Evolutionary conservation across 1,284 basidiomycete species (phyloP), one percentile per base, ranked within the genome.

Genomic region (Ganoderma sinense): DNA sequence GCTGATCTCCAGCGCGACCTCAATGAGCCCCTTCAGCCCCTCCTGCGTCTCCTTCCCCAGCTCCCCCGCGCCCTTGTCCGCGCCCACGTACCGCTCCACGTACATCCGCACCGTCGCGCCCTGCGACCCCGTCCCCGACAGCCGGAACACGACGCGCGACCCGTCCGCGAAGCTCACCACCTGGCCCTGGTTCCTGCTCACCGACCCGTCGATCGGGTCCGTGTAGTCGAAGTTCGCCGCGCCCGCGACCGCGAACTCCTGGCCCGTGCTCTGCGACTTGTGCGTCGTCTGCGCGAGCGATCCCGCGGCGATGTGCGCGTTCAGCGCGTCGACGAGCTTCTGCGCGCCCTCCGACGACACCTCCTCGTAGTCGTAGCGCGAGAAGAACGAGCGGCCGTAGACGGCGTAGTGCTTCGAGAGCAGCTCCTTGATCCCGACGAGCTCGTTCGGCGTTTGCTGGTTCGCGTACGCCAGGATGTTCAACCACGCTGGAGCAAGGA

Each of bases 301-400:
- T 11, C 88, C 84, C 13, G 87, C 84, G 69, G 87, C 83, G 81
- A 98, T 93, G 64, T 90, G 87, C 26, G 86, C 80, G 79, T 97
- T 91, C 76, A 99, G 85, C 76, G 91, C 86, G 62, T 87, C 88
- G 80, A 99, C 96, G 78, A 99, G 86, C 73, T 91, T 89, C 77
- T 94, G 90, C 62, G 98, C 97, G 41, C 94, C 95, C 43, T 94
- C 94, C 0, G 96, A 96, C 18, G 95, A 89, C 62, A 98, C 96
- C 82, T 99, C 98, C 82, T 99, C 97, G 84, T 99, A 99, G 84
- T 99, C 97, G 84, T 99, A 99, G 74, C 96, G 92, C 72, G 94
- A 97, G 89, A 99, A 99, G 90, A 99, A 99, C 71, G 94, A 97
- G 74, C 97, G 96, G 56, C 97, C 97, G 83, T 99, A 99, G 77